Conservation (phyloP, 768 basidiomycete genomes). For the Psilocybe subaeruginosa region DNA sequence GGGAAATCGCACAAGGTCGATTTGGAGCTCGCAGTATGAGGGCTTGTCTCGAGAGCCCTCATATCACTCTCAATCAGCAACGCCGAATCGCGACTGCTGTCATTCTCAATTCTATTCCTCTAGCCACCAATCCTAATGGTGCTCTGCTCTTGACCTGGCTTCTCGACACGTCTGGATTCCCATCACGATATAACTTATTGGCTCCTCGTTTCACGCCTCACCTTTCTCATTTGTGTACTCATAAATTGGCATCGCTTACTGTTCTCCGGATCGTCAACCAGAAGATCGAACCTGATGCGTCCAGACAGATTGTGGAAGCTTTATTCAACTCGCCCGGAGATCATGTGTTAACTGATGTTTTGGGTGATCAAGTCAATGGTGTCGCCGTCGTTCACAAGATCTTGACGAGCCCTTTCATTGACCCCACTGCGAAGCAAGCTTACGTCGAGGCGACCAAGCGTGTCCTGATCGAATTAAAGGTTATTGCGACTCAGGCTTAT, state of each 20-base stretch:
- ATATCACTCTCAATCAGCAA: constrained; percentile 86
- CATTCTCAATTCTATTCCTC: constrained; percentile 95
- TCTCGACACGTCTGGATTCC: constrained; percentile 92
- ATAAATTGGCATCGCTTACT: constrained; percentile 94
- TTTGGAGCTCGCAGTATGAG: constrained; percentile 98
- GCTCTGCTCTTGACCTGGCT: constrained; percentile 96
- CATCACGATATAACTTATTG: constrained; percentile 91
- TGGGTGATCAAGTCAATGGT: constrained; percentile 96
- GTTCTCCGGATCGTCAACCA: constrained; percentile 97
- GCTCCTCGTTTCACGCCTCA: constrained; percentile 97
- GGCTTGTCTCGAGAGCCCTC: constrained; percentile 91
- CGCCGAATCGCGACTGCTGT: constrained; percentile 94
- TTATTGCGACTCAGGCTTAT: constrained; percentile 93
- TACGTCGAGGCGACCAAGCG: constrained; percentile 89
- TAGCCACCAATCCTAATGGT: constrained; percentile 97
- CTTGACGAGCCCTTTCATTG: constrained; percentile 83
- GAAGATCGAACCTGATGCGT: constrained; percentile 89
- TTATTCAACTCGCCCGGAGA: constrained; percentile 90
- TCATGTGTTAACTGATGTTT: constrained; percentile 89
- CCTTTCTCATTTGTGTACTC: constrained; percentile 94
- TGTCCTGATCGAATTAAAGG: constrained; percentile 89
- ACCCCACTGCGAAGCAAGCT: constrained; percentile 63
- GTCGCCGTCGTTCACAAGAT: constrained; percentile 94
- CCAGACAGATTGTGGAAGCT: constrained; percentile 83
- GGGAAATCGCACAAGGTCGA: constrained; percentile 97